Percentiles rank a stretch among this genome's conserved stretches.
Evolutionary conservation across 1,284 basidiomycete genomes (phyloP).

Genomic region (Malassezia arunalokei): DNA sequence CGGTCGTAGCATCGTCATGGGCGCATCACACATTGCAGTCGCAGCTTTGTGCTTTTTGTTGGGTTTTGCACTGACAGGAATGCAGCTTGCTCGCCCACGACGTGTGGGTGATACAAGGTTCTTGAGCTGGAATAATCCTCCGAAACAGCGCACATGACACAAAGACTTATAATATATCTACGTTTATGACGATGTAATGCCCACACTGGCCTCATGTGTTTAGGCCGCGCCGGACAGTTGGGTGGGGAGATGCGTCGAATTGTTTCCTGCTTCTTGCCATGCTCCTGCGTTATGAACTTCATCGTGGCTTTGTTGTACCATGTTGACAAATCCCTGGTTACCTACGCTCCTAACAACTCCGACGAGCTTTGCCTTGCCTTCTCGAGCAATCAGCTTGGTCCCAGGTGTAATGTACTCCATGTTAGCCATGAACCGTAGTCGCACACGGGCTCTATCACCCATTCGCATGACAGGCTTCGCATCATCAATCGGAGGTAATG

Average conservation of each 20-base stretch:
- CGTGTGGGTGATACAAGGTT: constrained; percentile 51
- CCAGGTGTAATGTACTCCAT: constrained; percentile 41
- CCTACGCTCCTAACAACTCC: constrained; percentile 35
- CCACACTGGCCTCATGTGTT: background rate
- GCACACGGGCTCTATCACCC: constrained; percentile 36
- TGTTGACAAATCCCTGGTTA: constrained; percentile 18
- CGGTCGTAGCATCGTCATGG: constrained; percentile 91
- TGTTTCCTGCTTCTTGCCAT: background rate
- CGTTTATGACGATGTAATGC: background rate
- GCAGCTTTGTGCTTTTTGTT: constrained; percentile 75
- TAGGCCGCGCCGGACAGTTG: background rate
- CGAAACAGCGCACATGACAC: background rate
- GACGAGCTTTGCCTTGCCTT: constrained; percentile 41
- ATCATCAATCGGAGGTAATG: background rate
- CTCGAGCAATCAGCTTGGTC: constrained; percentile 39
- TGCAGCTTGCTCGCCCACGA: constrained; percentile 85
- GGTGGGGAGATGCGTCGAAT: background rate
- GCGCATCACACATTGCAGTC: constrained; percentile 87
- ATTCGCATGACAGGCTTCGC: constrained; percentile 41
- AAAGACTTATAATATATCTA: background rate
- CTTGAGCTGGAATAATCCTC: constrained; percentile 40
- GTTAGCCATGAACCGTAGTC: constrained; percentile 35
- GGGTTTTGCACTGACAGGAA: constrained; percentile 72
- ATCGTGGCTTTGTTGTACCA: background rate
- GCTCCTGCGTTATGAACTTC: background rate